These are phyloP conservation scores for Pythium coloratum DNA, from an alignment of 352 stramenopile genomes.

Conservation along the genomic window DNA sequence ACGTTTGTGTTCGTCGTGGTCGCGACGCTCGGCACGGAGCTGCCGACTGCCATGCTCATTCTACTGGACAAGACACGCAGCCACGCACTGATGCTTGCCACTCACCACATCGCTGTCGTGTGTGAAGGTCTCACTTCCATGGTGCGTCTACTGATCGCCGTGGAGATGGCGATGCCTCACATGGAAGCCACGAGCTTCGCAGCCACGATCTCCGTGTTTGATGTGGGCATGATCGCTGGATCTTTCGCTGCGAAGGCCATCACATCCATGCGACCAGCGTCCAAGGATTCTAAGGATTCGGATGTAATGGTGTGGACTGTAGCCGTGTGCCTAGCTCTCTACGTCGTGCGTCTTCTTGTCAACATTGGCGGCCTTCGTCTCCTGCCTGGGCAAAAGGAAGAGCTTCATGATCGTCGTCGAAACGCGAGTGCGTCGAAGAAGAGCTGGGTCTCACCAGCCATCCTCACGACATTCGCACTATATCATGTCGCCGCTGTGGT, in stretches of 20 bases:
- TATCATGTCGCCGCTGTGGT: background rate
- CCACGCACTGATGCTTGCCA: background rate
- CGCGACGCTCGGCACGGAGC: background rate
- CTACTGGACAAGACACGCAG: slow-evolving; percentile 2
- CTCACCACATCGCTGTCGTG: slow-evolving; percentile 8
- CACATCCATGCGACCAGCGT: background rate
- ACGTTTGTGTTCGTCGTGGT: slow-evolving; percentile 8
- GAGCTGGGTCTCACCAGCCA: background rate
- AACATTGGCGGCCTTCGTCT: slow-evolving; percentile 1
- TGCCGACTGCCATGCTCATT: slow-evolving; percentile 12
- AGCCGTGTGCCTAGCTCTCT: background rate
- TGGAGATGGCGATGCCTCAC: slow-evolving; percentile 12
- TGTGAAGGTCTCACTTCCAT: background rate
- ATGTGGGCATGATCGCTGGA: slow-evolving; percentile 8
- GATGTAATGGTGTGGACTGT: background rate
- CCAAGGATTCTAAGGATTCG: background rate
- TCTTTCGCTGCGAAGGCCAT: slow-evolving; percentile 1
- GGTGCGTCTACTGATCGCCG: slow-evolving; percentile 9
- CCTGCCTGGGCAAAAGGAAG: slow-evolving; percentile 10
- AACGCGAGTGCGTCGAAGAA: background rate
- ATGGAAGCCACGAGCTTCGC: slow-evolving; percentile 19
- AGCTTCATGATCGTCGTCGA: background rate
- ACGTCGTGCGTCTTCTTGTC: slow-evolving; percentile 3
- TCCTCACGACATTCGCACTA: background rate
- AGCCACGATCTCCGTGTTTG: slow-evolving; percentile 7